Evolutionary conservation across 2,329 filamentous ascomycete species (phyloP), one percentile per base, ranked within the genome.

Genomic region (Apiospora rasikravindrae): DNA sequence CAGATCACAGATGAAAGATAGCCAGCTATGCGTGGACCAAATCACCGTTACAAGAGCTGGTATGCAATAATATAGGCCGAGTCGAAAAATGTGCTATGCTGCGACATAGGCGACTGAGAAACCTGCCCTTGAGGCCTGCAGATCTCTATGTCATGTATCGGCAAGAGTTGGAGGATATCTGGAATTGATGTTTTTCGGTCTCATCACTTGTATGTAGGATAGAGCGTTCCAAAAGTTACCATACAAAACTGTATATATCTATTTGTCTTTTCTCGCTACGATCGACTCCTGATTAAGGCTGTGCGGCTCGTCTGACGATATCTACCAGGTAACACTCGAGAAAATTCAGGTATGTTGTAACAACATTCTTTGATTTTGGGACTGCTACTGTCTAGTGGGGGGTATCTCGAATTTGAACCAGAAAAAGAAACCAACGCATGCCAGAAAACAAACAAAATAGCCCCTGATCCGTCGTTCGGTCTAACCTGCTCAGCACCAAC

Each of bases 401-500:
- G 57, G 29, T 64, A 64, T 64, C 57, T 64, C 33, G 11, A 64
- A 64, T 64, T 10, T 64, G 3, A n/a, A 64, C 22, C 5, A 10
- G n/a, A 3, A 37, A 37, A 40, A 40, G 29, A 37, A 64, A 40
- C 57, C 33, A 64, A 40, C 33, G 33, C 57, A n/a, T 37, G 57
- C 33, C 8, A 37, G 33, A n/a, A 22, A n/a, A 33, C 7, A 61
- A 61, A 61, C 37, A n/a, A n/a, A 29, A 10, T 16, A 22, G 19
- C 16, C 19, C 29, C 26, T 37, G 7, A 13, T 37, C 16, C 7
- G 7, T 11, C 29, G 22, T 29, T n/a, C 29, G 22, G 53, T n/a
- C 29, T 19, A 33, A 29, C 19, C 14, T 19, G 29, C 29, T 61
- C 19, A 94, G 79, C 93, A 95, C 84, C 93, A 93, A 72, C 94